Percentiles rank a stretch among this genome's conserved stretches.
Conservation (phyloP, 306 rosid species). For the Ormosia semicastrata region DNA sequence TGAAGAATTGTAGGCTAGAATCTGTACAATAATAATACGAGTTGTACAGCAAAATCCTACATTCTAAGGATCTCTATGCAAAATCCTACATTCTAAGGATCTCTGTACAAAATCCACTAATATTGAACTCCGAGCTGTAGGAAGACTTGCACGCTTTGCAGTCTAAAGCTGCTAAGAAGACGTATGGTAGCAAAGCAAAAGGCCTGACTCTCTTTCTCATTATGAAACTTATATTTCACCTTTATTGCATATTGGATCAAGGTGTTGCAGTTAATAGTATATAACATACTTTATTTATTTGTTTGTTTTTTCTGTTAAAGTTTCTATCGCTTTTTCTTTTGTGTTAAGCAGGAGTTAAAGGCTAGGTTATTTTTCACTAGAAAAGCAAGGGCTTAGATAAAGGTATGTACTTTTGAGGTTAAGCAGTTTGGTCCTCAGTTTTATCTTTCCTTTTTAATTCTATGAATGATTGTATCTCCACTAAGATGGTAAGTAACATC, state of each 20-base stretch:
- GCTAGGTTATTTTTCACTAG: neutral
- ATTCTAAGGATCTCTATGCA: neutral
- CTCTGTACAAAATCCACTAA: neutral
- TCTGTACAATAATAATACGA: neutral
- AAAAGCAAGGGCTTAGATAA: neutral
- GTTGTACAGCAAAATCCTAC: neutral
- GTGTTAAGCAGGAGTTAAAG: neutral
- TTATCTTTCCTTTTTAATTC: neutral
- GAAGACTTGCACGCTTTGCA: conserved; percentile 31
- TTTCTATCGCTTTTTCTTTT: neutral
- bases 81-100: no score
- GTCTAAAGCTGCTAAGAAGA: conserved; percentile 34
- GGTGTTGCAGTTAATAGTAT: neutral
- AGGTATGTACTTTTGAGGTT: neutral
- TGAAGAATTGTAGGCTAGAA: neutral
- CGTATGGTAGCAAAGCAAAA: neutral
- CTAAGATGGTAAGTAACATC: neutral
- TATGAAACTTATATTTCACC: neutral
- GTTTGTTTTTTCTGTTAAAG: neutral
- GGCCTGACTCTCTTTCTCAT: neutral
- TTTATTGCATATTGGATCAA: neutral
- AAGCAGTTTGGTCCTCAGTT: neutral
- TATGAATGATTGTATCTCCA: neutral
- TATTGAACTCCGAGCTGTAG: conserved; percentile 23
- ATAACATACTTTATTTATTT: neutral